Conservation (phyloP, 164 flowering plant species). For the Vitis cinerea region DNA sequence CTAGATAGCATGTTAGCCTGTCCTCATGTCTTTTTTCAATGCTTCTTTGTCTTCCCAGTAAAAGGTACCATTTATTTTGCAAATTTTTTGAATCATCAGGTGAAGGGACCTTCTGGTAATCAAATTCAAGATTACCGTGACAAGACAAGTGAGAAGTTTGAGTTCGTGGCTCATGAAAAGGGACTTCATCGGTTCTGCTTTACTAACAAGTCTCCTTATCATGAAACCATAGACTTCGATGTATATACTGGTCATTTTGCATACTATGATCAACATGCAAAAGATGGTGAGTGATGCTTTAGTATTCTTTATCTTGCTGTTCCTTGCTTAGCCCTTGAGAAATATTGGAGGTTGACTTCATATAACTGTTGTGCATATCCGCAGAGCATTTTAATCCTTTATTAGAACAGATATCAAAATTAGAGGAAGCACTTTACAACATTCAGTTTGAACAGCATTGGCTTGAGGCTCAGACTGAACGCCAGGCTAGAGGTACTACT, state of each 20-base stretch:
- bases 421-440: constrained; percentile 89
- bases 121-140: constrained; percentile 85
- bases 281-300: constrained; percentile 31
- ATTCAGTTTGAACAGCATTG: constrained; percentile 97
- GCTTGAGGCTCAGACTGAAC: constrained; percentile 96
- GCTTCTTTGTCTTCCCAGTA: no score
- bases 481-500: constrained; percentile 72
- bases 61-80: no score
- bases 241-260: constrained; percentile 42
- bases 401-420: constrained; percentile 74
- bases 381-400: constrained; percentile 93
- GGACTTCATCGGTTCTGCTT: constrained; percentile 90
- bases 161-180: constrained; percentile 67
- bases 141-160: constrained; percentile 71
- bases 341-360: not conserved
- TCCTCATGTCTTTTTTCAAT: no score
- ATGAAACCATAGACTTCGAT: constrained; percentile 52
- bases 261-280: constrained; percentile 43
- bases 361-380: constrained; percentile 11
- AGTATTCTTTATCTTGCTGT: not conserved
- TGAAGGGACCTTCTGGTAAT: constrained; percentile 86
- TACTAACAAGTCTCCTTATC: constrained; percentile 48
- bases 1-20: no score
- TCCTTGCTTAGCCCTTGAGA: not conserved
- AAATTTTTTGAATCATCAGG: constrained; percentile 43